Conservation (phyloP, 2,329 filamentous ascomycete species). For the Aspergillus clavatus region DNA sequence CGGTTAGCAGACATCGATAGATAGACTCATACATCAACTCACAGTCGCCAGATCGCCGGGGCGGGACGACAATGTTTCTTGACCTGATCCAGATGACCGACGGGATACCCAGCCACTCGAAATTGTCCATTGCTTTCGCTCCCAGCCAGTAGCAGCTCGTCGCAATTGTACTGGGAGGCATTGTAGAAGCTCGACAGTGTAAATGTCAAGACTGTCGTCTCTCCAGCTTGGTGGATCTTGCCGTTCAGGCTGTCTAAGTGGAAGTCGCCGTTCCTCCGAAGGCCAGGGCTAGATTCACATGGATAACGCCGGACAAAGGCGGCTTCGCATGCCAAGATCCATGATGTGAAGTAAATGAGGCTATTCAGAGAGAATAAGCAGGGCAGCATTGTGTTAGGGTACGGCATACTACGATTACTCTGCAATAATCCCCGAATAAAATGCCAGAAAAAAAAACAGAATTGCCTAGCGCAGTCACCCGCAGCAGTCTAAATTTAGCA, state of each 20-base stretch:
- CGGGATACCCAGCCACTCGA: conserved; percentile 2
- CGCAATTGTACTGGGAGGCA: not conserved
- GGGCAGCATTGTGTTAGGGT: not conserved
- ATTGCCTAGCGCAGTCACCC: too few species aligned
- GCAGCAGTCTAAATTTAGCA: too few species aligned
- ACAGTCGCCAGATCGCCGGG: not conserved
- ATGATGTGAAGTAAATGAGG: not conserved
- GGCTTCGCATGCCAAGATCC: not conserved
- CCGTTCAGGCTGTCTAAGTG: conserved; percentile 1
- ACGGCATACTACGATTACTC: too few species aligned
- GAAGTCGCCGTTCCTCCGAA: not conserved
- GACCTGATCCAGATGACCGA: not conserved
- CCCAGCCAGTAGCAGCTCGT: not conserved
- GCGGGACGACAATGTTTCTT: not conserved
- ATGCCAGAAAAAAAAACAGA: too few species aligned
- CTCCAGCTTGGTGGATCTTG: not conserved
- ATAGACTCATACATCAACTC: not conserved
- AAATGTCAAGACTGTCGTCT: not conserved
- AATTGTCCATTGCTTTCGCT: not conserved
- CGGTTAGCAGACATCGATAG: not conserved
- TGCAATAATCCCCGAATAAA: too few species aligned
- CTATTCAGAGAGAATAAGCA: not conserved
- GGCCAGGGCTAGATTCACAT: not conserved
- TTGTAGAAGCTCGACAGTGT: conserved; percentile 3
- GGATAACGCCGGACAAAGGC: not conserved